Conservation (phyloP, 805 yeast species). For the Sugiyamaella valdiviana region DNA sequence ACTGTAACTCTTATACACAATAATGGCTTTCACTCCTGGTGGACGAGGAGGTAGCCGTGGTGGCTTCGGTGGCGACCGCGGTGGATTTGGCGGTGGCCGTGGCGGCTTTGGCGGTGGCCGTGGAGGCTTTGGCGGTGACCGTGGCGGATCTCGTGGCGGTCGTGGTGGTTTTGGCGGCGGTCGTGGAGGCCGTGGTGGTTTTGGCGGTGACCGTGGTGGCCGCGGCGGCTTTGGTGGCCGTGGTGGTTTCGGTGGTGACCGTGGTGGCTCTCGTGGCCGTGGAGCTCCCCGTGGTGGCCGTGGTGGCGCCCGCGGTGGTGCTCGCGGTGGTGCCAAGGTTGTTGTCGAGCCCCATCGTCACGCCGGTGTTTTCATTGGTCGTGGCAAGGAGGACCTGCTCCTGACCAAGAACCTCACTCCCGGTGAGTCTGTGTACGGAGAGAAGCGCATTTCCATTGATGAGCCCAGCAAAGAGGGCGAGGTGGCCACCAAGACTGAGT, state of each 20-base stretch:
- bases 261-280: constrained; percentile 33
- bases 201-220: constrained; percentile 36
- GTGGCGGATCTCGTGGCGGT: constrained; percentile 46
- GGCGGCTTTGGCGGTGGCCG: constrained; percentile 37
- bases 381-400: constrained; percentile 98
- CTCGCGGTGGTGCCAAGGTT: constrained; percentile 79
- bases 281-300: constrained; percentile 53
- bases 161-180: constrained; percentile 38
- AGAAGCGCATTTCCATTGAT: constrained; percentile 90
- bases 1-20: constrained; percentile 9
- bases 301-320: constrained; percentile 52
- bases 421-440: constrained; percentile 98
- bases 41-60: constrained; percentile 39
- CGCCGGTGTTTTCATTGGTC: constrained; percentile 96
- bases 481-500: constrained; percentile 81
- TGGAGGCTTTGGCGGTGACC: constrained; percentile 25
- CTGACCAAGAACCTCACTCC: constrained; percentile 93
- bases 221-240: constrained; percentile 27
- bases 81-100: constrained; percentile 32
- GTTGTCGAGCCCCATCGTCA: constrained; percentile 98
- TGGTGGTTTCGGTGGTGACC: constrained; percentile 45
- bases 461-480: constrained; percentile 57
- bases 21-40: constrained; percentile 71
- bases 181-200: constrained; percentile 31
- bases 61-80: constrained; percentile 27